These are phyloP conservation scores for Trametopsis cervina DNA, from an alignment of 768 basidiomycete species.

Conservation along the genomic window DNA sequence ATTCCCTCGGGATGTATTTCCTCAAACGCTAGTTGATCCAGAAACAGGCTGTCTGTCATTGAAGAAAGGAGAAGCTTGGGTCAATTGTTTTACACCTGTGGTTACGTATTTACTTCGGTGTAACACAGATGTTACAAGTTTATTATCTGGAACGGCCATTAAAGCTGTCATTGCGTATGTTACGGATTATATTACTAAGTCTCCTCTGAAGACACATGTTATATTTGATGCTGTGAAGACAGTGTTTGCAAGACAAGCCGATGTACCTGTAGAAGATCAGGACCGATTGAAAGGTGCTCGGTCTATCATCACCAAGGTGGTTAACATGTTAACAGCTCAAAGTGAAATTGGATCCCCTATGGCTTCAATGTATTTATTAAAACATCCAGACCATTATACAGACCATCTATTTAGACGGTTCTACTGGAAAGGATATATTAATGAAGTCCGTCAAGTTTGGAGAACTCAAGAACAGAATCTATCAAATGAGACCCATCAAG, in stretches of 20 bases:
- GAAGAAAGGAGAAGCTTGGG: conserved; percentile 28
- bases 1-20: conserved; percentile 27
- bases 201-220: conserved; percentile 29
- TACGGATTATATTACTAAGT: conserved; percentile 37
- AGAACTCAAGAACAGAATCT: neutral
- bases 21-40: conserved; percentile 22
- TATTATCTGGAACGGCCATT: conserved; percentile 32
- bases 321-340: conserved; percentile 6
- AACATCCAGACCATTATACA: conserved; percentile 10
- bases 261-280: conserved; percentile 12
- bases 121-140: conserved; percentile 33
- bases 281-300: neutral
- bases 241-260: conserved; percentile 19
- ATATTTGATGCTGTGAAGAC: conserved; percentile 27
- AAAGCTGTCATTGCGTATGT: conserved; percentile 33
- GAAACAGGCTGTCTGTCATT: conserved; percentile 22
- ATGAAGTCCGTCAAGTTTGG: neutral
- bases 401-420: conserved; percentile 4
- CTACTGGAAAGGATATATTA: conserved; percentile 7
- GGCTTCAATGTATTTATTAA: conserved; percentile 1
- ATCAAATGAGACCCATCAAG: neutral
- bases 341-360: conserved; percentile 4
- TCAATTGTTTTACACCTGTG: conserved; percentile 28
- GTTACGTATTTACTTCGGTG: conserved; percentile 29
- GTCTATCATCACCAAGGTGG: conserved; percentile 1